Evolutionary conservation across 331 rosid species (phyloP).

Genomic region (Quercus lobata): DNA sequence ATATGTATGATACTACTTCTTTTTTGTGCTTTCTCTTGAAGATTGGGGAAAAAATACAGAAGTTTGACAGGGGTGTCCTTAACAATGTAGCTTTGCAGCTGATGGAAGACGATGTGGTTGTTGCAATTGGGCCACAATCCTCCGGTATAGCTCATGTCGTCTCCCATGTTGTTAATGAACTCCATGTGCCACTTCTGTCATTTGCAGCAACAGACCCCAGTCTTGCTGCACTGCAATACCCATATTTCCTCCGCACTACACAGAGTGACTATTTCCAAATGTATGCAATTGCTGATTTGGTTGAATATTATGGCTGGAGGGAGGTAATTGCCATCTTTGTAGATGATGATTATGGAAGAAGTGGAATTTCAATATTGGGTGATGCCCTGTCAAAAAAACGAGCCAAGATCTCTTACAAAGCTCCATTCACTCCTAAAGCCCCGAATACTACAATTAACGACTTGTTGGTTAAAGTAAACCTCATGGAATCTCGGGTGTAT

Average conservation of each 20-base stretch:
- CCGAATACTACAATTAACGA: constrained; percentile 24
- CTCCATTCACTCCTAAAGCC: constrained; percentile 59
- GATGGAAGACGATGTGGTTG: constrained; percentile 65
- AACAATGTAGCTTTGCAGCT: constrained; percentile 67
- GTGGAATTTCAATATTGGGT: constrained; percentile 63
- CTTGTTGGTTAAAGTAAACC: constrained; percentile 56
- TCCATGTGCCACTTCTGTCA: constrained; percentile 79
- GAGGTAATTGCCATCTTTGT: constrained; percentile 79
- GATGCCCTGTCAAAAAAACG: constrained; percentile 71
- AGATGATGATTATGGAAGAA: constrained; percentile 84
- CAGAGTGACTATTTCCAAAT: constrained; percentile 73
- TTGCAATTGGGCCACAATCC: constrained; percentile 76
- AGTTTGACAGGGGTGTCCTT: constrained; percentile 28
- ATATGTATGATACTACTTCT: background rate
- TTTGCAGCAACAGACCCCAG: constrained; percentile 87
- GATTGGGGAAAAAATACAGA: background rate
- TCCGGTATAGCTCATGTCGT: constrained; percentile 78
- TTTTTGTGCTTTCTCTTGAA: background rate
- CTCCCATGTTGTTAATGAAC: constrained; percentile 73
- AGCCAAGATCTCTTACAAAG: constrained; percentile 71
- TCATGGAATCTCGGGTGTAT: constrained; percentile 82
- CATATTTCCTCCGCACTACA: constrained; percentile 72
- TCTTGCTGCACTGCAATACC: constrained; percentile 69
- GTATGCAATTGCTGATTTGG: constrained; percentile 71
- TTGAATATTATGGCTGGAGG: constrained; percentile 54